A percentile compares a stretch with the other conserved stretches of the same genome.
Conservation (phyloP, 2,329 filamentous ascomycete genomes). For the Waltergamsia citrina region DNA sequence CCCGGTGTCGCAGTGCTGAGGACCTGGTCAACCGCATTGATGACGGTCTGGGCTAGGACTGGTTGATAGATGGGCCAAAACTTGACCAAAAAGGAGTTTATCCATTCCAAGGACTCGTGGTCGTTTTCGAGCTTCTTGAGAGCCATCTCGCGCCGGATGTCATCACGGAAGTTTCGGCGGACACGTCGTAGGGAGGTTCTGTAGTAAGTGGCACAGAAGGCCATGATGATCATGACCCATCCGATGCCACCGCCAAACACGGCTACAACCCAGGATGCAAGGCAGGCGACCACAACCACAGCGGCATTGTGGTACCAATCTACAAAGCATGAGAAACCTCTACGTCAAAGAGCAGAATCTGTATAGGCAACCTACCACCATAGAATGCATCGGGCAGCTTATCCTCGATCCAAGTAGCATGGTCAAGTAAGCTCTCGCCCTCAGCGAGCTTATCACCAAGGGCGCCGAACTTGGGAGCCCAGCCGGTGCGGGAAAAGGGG, state of each 20-base stretch:
- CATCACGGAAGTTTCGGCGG: conserved; percentile 90
- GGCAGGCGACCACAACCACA: conserved; percentile 87
- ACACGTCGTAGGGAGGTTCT: conserved; percentile 89
- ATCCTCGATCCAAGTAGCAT: conserved; percentile 78
- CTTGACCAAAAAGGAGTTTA: conserved; percentile 96
- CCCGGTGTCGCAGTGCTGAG: conserved; percentile 84
- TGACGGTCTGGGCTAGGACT: conserved; percentile 82
- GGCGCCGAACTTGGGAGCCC: conserved; percentile 80
- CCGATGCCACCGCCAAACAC: conserved; percentile 82
- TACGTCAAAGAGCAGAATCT: too few relatives aligned
- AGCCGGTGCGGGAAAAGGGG: conserved; percentile 54
- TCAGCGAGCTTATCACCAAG: conserved; percentile 45
- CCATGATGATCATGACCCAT: conserved; percentile 93
- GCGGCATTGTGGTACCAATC: conserved; percentile 98
- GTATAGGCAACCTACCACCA: conserved; percentile 59
- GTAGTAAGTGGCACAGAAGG: conserved; percentile 88
- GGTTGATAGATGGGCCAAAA: conserved; percentile 99
- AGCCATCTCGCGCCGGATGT: conserved; percentile 80
- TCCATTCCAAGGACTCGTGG: conserved; percentile 92
- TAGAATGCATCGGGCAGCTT: conserved; percentile 83
- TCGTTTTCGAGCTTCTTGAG: conserved; percentile 85
- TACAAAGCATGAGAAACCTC: conserved; percentile 19
- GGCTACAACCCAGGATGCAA: conserved; percentile 84
- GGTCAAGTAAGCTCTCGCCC: conserved; percentile 67
- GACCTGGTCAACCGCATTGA: conserved; percentile 92